Conservation (phyloP, 2,329 filamentous ascomycete species). For the Venturia effusa region DNA sequence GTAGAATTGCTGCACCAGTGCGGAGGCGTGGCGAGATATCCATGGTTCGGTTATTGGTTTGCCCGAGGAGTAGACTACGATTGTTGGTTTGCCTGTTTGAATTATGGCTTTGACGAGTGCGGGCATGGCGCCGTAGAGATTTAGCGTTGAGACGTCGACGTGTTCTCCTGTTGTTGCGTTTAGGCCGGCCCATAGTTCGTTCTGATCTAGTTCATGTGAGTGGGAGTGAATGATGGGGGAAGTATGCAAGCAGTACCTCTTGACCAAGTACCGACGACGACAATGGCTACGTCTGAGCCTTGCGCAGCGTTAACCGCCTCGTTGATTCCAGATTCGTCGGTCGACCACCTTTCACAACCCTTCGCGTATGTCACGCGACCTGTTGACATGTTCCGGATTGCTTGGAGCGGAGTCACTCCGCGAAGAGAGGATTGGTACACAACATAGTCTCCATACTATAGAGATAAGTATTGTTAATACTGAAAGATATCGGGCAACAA, state of each 20-base stretch:
- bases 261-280: constrained; percentile 66
- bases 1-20: neutral
- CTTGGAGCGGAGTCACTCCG: constrained; percentile 59
- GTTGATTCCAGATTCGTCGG: constrained; percentile 54
- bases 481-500: constrained; percentile 14
- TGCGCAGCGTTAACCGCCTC: constrained; percentile 56
- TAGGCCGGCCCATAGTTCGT: constrained; percentile 57
- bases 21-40: constrained; percentile 50
- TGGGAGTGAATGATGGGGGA: neutral
- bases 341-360: constrained; percentile 64
- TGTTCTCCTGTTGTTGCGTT: constrained; percentile 70
- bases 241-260: constrained; percentile 25
- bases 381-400: constrained; percentile 48
- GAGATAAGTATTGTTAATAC: constrained; percentile 22
- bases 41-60: constrained; percentile 66
- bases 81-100: constrained; percentile 51
- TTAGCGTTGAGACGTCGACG: constrained; percentile 46
- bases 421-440: constrained; percentile 52
- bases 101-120: constrained; percentile 57
- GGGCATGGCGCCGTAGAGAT: constrained; percentile 54
- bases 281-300: constrained; percentile 59
- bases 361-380: constrained; percentile 55
- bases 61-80: constrained; percentile 58
- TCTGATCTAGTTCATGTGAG: constrained; percentile 41
- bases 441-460: constrained; percentile 62